A percentile compares a stretch with the other conserved stretches of the same genome.
Conservation (phyloP, 1,139 yeast species). For the Starmera stellimalicola region DNA sequence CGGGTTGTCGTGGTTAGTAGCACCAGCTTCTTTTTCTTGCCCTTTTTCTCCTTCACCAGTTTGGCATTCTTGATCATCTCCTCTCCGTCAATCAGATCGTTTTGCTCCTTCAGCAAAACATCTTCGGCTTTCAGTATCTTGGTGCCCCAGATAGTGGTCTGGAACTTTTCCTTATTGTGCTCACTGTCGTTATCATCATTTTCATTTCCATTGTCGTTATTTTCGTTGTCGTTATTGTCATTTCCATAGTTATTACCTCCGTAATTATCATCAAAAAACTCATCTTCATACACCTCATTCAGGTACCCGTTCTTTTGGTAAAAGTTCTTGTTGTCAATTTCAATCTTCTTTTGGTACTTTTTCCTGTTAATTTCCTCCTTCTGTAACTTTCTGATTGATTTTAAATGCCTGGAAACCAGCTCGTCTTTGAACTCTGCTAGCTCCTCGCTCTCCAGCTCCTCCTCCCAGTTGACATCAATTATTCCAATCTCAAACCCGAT, state of each 20-base stretch:
- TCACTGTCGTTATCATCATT: slow-evolving; percentile 2
- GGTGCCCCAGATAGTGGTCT: slow-evolving; percentile 57
- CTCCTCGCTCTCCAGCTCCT: slow-evolving; percentile 38
- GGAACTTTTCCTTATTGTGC: slow-evolving; percentile 8
- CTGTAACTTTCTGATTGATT: slow-evolving; percentile 41
- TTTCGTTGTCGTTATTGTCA: slow-evolving; percentile 7
- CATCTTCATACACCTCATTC: slow-evolving; percentile 1
- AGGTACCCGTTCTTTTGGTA: slow-evolving; percentile 32
- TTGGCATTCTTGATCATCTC: slow-evolving; percentile 10
- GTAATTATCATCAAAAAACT: not conserved
- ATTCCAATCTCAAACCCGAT: slow-evolving; percentile 77
- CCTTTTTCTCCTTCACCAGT: slow-evolving; percentile 5
- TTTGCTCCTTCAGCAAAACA: slow-evolving; percentile 3
- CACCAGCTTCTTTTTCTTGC: slow-evolving; percentile 10
- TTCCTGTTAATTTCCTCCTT: slow-evolving; percentile 59
- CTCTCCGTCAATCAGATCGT: slow-evolving; percentile 16
- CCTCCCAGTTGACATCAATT: slow-evolving; percentile 75
- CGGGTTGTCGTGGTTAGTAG: slow-evolving; percentile 7
- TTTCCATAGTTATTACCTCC: slow-evolving; percentile 6
- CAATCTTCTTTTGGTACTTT: slow-evolving; percentile 55
- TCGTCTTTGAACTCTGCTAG: slow-evolving; percentile 51
- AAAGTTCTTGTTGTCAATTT: slow-evolving; percentile 45
- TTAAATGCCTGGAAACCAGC: slow-evolving; percentile 48
- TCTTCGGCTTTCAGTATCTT: slow-evolving; percentile 27
- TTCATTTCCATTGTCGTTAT: slow-evolving; percentile 4